These are phyloP conservation scores for Colletotrichum australisinense DNA, from an alignment of 2,329 filamentous ascomycete species.

Conservation along the genomic window DNA sequence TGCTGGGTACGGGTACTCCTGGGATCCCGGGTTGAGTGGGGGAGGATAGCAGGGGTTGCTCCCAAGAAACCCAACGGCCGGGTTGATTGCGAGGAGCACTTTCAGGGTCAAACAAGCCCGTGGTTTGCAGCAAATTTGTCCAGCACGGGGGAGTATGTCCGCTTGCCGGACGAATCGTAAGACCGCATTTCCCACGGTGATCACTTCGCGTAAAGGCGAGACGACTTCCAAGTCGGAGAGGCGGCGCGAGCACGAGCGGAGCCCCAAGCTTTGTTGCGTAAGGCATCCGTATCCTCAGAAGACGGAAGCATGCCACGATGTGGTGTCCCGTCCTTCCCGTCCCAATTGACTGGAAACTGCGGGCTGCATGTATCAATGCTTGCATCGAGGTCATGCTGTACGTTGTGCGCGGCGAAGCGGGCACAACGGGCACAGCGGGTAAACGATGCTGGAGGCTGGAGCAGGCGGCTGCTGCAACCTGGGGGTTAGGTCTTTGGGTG, in stretches of 20 bases:
- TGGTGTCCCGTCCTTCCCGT: conserved; percentile 28
- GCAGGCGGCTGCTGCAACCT: conserved; percentile 20
- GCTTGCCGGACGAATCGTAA: conserved; percentile 29
- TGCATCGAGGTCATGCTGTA: neutral
- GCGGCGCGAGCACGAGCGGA: conserved; percentile 22
- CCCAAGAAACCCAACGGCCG: conserved; percentile 15
- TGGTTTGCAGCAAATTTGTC: conserved; percentile 28
- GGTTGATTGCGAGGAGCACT: conserved; percentile 29
- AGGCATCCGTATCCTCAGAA: neutral
- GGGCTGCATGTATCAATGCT: conserved; percentile 23
- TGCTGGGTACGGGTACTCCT: conserved; percentile 30
- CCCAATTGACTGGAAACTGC: conserved; percentile 32
- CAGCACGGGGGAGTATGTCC: conserved; percentile 14
- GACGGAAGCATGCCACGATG: conserved; percentile 1
- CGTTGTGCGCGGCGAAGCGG: neutral
- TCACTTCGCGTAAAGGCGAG: conserved; percentile 16
- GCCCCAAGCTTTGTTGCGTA: conserved; percentile 17
- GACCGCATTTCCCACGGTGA: conserved; percentile 24
- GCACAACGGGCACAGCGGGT: neutral
- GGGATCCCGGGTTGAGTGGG: conserved; percentile 25
- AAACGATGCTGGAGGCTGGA: conserved; percentile 17
- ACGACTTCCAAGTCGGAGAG: conserved; percentile 2
- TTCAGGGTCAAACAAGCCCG: conserved; percentile 32
- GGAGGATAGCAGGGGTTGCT: conserved; percentile 18
- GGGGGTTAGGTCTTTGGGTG: neutral